Percentiles rank a stretch among this genome's conserved stretches.
Evolutionary conservation across 202 grass and related monocot genomes (phyloP).

Genomic region (Setaria viridis): DNA sequence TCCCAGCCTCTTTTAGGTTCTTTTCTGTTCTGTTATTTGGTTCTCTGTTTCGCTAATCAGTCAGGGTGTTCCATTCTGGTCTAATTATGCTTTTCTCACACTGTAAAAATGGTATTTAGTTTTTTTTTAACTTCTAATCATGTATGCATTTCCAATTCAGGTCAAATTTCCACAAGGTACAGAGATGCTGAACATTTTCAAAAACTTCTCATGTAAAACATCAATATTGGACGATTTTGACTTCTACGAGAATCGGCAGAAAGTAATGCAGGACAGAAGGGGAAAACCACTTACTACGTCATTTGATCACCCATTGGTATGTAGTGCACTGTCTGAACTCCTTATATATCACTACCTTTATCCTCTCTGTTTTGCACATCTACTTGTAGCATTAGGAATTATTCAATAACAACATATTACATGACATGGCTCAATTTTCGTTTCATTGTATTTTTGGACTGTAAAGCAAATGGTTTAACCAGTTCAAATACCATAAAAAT

Average conservation of each 20-base stretch:
- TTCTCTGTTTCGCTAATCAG: conserved; percentile 23
- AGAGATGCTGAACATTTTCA: conserved; percentile 90
- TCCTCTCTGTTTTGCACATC: conserved; percentile 11
- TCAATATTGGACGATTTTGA: conserved; percentile 95
- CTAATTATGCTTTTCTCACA: conserved; percentile 31
- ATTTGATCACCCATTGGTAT: conserved; percentile 57
- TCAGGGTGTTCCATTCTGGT: conserved; percentile 22
- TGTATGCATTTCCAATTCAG: conserved; percentile 44
- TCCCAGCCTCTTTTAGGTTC: conserved; percentile 1
- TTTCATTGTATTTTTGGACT: conserved; percentile 13
- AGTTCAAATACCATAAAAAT: conserved; percentile 33
- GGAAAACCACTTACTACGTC: conserved; percentile 50
- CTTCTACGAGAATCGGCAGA: conserved; percentile 89
- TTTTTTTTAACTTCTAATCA: conserved; percentile 20
- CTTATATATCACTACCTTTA: conserved; percentile 26
- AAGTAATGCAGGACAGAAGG: conserved; percentile 87
- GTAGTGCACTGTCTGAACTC: conserved; percentile 12
- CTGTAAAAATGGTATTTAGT: conserved; percentile 2
- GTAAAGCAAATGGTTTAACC: conserved; percentile 22
- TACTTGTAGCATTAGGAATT: not conserved
- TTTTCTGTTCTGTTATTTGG: conserved; percentile 7
- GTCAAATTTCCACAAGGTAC: conserved; percentile 80
- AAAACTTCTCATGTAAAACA: conserved; percentile 77
- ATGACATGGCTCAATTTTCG: not conserved
- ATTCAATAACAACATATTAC: not conserved